These are phyloP conservation scores for Austroboletus eburneus DNA, from an alignment of 768 basidiomycete species.

Conservation along the genomic window DNA sequence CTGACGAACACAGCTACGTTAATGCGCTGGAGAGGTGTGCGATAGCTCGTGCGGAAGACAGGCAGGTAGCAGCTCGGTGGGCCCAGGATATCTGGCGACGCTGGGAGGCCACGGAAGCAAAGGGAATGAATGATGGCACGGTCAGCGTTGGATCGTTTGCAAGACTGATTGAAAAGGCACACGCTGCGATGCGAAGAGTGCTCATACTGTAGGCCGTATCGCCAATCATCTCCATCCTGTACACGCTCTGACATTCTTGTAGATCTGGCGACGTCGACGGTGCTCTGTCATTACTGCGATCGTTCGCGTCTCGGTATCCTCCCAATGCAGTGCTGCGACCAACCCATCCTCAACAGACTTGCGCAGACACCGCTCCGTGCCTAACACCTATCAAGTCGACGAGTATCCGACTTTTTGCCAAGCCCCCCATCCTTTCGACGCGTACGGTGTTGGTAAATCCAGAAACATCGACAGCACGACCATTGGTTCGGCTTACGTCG, in stretches of 20 bases:
- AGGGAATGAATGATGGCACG: constrained; percentile 28
- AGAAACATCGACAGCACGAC: constrained; percentile 38
- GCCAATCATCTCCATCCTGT: not conserved
- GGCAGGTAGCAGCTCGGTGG: constrained; percentile 45
- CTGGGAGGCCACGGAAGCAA: constrained; percentile 52
- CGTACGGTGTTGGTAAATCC: constrained; percentile 46
- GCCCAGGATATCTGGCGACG: constrained; percentile 62
- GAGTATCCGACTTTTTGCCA: constrained; percentile 28
- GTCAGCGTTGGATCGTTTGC: constrained; percentile 22
- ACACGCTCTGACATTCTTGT: not conserved
- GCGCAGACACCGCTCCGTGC: not conserved
- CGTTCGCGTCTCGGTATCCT: constrained; percentile 64
- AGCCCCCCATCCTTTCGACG: constrained; percentile 51
- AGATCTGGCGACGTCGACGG: constrained; percentile 49
- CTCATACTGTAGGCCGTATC: constrained; percentile 50
- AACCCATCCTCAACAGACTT: constrained; percentile 6
- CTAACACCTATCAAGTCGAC: not conserved
- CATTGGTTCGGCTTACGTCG: constrained; percentile 68
- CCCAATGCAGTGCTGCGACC: constrained; percentile 46
- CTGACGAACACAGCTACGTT: constrained; percentile 55
- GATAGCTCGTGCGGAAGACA: constrained; percentile 38
- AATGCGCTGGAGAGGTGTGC: constrained; percentile 69
- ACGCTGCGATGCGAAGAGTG: constrained; percentile 64
- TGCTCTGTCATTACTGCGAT: constrained; percentile 53
- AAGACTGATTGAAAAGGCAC: constrained; percentile 63